Percentiles rank a stretch among this genome's conserved stretches.
Conservation (phyloP, 2,329 filamentous ascomycete species). For the Diaporthe citriasiana region DNA sequence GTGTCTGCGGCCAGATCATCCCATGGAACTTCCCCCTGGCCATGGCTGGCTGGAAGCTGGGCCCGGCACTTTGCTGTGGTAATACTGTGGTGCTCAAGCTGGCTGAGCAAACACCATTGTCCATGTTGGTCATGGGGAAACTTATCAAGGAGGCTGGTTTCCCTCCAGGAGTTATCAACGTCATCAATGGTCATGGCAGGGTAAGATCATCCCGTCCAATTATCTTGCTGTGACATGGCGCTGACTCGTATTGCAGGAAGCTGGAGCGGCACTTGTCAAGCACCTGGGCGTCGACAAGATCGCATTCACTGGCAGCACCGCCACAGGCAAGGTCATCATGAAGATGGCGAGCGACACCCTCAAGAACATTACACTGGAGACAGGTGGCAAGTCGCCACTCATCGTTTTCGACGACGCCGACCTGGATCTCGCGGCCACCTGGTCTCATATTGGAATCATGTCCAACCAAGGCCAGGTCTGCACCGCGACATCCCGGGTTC, state of each 20-base stretch:
- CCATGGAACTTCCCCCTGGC: conserved; percentile 86
- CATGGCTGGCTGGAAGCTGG: conserved; percentile 85
- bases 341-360: conserved; percentile 74
- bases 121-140: conserved; percentile 72
- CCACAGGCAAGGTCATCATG: conserved; percentile 79
- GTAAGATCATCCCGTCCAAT: conserved; percentile 2
- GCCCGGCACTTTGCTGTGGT: conserved; percentile 75
- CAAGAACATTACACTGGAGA: conserved; percentile 74
- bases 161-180: conserved; percentile 81
- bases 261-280: conserved; percentile 74
- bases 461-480: conserved; percentile 74
- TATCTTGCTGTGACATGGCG: neutral
- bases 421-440: conserved; percentile 73
- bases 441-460: conserved; percentile 61
- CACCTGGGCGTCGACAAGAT: conserved; percentile 78
- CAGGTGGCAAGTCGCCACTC: conserved; percentile 73
- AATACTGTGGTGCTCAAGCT: conserved; percentile 76
- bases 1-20: conserved; percentile 83
- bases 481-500: conserved; percentile 70
- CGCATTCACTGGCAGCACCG: conserved; percentile 79
- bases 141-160: conserved; percentile 81
- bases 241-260: conserved; percentile 54
- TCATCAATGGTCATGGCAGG: conserved; percentile 77
- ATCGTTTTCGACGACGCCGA: conserved; percentile 75
- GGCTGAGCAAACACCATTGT: conserved; percentile 75